phyloP scores from a whole-genome alignment of 805 yeast species.

The Suhomyces emberorum region DNA sequence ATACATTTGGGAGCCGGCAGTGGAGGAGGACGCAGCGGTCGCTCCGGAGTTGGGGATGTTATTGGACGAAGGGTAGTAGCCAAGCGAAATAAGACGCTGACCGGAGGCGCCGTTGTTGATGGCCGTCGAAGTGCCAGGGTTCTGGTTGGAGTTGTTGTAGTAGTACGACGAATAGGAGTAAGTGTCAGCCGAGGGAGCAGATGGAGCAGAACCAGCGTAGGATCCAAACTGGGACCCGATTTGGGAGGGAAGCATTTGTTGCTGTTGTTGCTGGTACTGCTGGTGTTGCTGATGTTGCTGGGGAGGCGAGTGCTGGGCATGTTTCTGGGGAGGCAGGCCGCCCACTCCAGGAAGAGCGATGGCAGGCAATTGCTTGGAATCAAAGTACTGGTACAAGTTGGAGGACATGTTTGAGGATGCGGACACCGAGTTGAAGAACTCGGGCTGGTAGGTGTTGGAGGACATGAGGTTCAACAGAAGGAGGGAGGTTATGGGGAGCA shows the following conservation, averaged over 20 bases:
- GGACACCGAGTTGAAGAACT: conserved; percentile 1
- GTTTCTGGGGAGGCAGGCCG: not conserved
- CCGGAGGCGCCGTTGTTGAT: not conserved
- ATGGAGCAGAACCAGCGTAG: conserved; percentile 5
- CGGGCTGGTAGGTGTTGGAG: conserved; percentile 4
- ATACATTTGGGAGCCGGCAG: too few species aligned
- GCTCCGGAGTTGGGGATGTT: not conserved
- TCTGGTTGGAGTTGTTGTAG: conserved; percentile 1
- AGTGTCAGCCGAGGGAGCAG: conserved; percentile 7
- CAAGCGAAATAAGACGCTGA: not conserved
- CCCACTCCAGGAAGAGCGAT: conserved; percentile 4
- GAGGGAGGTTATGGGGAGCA: too few species aligned
- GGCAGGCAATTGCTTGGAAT: conserved; percentile 9
- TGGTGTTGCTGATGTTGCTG: conserved; percentile 1
- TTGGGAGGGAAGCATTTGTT: not conserved
- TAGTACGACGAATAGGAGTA: conserved; percentile 10
- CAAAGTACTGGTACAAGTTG: too few species aligned
- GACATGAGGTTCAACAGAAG: conserved; percentile 1
- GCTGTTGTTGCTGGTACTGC: conserved; percentile 1
- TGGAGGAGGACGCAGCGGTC: conserved; percentile 1
- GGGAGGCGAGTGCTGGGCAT: not conserved
- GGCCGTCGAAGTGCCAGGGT: not conserved
- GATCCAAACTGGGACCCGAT: too few species aligned
- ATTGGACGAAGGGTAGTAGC: conserved; percentile 1
- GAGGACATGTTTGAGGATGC: too few species aligned